These are phyloP conservation scores for Rhizopogon roseolus DNA, from an alignment of 768 basidiomycete genomes.

Conservation along the genomic window DNA sequence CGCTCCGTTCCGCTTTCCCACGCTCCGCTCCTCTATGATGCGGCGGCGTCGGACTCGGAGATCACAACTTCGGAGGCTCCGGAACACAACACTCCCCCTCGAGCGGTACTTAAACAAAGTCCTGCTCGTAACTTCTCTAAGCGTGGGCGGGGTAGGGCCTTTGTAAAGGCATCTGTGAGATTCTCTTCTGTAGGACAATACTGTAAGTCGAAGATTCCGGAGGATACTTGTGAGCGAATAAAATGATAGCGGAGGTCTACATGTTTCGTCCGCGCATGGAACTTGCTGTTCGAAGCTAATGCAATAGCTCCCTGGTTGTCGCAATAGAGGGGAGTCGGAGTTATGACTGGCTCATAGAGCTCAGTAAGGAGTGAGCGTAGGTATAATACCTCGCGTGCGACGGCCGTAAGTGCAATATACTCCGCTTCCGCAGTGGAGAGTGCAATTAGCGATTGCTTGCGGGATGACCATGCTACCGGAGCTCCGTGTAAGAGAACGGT, in stretches of 20 bases:
- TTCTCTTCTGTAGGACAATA: constrained; percentile 16
- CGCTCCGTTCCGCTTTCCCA: too few species aligned
- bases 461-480: neutral
- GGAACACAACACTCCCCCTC: neutral
- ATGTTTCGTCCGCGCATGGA: constrained; percentile 32
- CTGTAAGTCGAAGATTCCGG: constrained; percentile 8
- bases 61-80: too few species aligned
- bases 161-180: constrained; percentile 18
- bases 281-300: constrained; percentile 21
- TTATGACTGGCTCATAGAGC: neutral
- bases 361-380: constrained; percentile 15
- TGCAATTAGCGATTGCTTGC: constrained; percentile 18
- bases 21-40: too few species aligned
- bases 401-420: constrained; percentile 11
- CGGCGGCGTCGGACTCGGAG: too few species aligned
- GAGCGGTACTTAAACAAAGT: neutral
- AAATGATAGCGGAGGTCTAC: constrained; percentile 33
- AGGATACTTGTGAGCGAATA: constrained; percentile 20
- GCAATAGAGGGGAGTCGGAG: constrained; percentile 2
- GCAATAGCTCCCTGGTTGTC: constrained; percentile 28
- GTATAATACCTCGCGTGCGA: neutral
- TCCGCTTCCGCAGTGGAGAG: constrained; percentile 25
- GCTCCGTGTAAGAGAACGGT: constrained; percentile 14
- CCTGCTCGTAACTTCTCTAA: neutral
- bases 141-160: constrained; percentile 1